Conservation (phyloP, 352 stramenopile species). For the Globisporangium paroecandrum region DNA sequence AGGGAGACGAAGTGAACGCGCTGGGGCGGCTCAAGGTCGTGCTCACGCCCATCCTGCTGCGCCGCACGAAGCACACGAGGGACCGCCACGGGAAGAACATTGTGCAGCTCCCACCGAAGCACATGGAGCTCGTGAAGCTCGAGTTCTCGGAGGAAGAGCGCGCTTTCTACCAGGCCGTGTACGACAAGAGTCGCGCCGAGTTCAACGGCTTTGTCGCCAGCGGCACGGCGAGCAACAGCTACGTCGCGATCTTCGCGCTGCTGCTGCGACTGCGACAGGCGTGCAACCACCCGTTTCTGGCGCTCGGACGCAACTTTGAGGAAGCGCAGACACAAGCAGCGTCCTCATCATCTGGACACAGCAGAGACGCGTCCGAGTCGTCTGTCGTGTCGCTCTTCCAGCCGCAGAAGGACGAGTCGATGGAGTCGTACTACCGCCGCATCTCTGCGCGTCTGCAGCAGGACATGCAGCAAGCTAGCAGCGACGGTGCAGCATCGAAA, state of each 20-base stretch:
- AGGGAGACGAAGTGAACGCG: conserved; percentile 54
- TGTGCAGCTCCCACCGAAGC: conserved; percentile 71
- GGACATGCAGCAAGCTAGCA: conserved; percentile 41
- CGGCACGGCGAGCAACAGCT: conserved; percentile 71
- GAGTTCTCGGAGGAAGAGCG: conserved; percentile 74
- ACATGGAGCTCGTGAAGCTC: conserved; percentile 61
- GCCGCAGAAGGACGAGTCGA: conserved; percentile 43
- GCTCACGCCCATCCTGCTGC: conserved; percentile 73
- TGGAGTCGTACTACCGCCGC: conserved; percentile 54
- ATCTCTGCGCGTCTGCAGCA: background rate
- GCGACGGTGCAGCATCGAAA: conserved; percentile 32
- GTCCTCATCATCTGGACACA: background rate
- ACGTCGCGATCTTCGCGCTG: conserved; percentile 88
- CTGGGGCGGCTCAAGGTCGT: conserved; percentile 65
- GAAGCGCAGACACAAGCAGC: conserved; percentile 23
- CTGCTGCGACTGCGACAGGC: conserved; percentile 86
- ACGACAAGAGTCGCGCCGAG: conserved; percentile 77
- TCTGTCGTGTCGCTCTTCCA: conserved; percentile 39
- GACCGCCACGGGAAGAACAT: conserved; percentile 60
- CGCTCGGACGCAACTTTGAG: conserved; percentile 63
- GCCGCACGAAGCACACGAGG: conserved; percentile 80
- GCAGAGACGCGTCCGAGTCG: background rate
- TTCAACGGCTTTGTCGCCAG: conserved; percentile 87
- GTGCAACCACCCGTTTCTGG: conserved; percentile 88
- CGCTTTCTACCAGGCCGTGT: conserved; percentile 86